These are phyloP conservation scores for Cicer judaicum DNA, from an alignment of 306 rosid genomes.

Conservation along the genomic window DNA sequence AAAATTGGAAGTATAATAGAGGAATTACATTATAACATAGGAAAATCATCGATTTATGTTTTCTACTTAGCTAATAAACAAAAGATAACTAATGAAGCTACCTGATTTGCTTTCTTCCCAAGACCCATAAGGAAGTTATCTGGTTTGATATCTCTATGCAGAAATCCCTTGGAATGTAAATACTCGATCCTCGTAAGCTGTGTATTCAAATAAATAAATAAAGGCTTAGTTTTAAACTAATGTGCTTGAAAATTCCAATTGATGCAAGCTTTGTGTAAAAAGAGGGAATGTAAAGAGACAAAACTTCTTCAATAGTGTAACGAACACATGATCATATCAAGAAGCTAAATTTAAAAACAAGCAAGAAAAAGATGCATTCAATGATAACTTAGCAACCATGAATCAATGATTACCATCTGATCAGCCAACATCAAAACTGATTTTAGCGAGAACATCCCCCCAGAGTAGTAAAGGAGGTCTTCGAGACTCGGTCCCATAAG, in stretches of 20 bases:
- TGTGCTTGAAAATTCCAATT: neutral
- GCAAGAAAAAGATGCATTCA: neutral
- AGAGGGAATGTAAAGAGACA: constrained; percentile 14
- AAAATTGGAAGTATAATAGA: constrained; percentile 23
- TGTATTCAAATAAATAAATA: constrained; percentile 36
- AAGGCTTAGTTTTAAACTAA: constrained; percentile 14
- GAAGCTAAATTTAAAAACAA: neutral
- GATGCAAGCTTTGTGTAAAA: neutral
- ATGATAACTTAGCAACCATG: neutral
- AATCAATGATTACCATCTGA: constrained; percentile 69
- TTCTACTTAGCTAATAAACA: neutral
- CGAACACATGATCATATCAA: neutral
- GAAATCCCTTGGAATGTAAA: constrained; percentile 68
- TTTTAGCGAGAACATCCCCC: constrained; percentile 79
- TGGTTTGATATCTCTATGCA: constrained; percentile 95
- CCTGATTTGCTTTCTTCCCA: constrained; percentile 93
- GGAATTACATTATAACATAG: neutral
- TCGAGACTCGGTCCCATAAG: constrained; percentile 94
- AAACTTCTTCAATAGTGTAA: neutral
- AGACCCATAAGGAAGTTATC: constrained; percentile 98
- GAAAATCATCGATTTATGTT: constrained; percentile 12
- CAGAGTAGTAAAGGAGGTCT: constrained; percentile 79
- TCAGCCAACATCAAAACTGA: constrained; percentile 89
- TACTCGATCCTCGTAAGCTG: constrained; percentile 67
- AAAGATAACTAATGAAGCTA: constrained; percentile 39